Conservation (phyloP, 1,284 basidiomycete species). For the Cutaneotrichosporon cavernicola region DNA sequence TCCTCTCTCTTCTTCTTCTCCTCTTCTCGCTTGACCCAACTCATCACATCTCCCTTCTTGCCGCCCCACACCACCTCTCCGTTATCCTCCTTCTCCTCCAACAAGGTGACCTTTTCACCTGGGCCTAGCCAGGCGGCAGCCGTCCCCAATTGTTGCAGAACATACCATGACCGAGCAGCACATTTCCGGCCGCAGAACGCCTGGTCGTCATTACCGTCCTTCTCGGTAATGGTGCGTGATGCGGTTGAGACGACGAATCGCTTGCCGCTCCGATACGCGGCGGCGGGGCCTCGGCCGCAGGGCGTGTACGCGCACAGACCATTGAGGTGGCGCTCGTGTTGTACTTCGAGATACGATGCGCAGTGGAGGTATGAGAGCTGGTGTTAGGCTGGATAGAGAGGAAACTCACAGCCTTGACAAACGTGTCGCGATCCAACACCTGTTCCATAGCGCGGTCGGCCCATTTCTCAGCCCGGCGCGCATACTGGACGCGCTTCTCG, state of each 20-base stretch:
- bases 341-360: conserved; percentile 36
- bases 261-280: conserved; percentile 30
- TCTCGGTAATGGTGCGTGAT: conserved; percentile 33
- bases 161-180: conserved; percentile 30
- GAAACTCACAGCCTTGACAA: conserved; percentile 20
- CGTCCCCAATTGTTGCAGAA: conserved; percentile 29
- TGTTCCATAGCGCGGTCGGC: conserved; percentile 27
- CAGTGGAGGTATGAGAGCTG: conserved; percentile 30
- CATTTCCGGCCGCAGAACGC: conserved; percentile 39
- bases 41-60: conserved; percentile 15
- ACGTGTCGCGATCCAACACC: conserved; percentile 14
- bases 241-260: conserved; percentile 32
- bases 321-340: conserved; percentile 46
- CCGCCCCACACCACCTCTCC: conserved; percentile 26
- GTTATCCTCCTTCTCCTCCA: conserved; percentile 37
- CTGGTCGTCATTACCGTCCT: conserved; percentile 40
- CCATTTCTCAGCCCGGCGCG: conserved; percentile 24
- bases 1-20: neutral
- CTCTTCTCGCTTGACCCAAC: conserved; percentile 2
- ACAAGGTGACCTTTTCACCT: conserved; percentile 20
- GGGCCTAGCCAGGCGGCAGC: conserved; percentile 39
- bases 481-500: conserved; percentile 9
- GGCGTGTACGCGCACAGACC: conserved; percentile 41
- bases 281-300: conserved; percentile 33
- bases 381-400: neutral